phyloP scores from a whole-genome alignment of 2,329 filamentous ascomycete species.

The Beauveria bassiana region DNA sequence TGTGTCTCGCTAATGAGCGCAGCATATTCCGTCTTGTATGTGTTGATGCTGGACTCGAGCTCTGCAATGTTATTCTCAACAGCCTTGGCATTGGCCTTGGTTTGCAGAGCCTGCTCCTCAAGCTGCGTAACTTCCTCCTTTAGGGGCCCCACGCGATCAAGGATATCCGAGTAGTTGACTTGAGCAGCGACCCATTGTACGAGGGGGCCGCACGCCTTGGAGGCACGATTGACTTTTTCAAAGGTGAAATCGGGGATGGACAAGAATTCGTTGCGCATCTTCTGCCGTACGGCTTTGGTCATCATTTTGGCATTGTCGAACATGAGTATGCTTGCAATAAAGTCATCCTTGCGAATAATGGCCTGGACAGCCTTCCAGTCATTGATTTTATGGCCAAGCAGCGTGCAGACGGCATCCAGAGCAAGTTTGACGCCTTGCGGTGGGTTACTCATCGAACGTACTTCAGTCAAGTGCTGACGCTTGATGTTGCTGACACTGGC shows the following conservation, averaged over 20 bases:
- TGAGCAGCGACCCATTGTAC: conserved; percentile 97
- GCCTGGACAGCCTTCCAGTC: conserved; percentile 89
- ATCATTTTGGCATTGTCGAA: conserved; percentile 95
- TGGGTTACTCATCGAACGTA: conserved; percentile 91
- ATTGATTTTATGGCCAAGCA: conserved; percentile 81
- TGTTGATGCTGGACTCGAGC: conserved; percentile 84
- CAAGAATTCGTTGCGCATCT: conserved; percentile 89
- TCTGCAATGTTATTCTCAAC: conserved; percentile 80
- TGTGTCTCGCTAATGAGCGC: conserved; percentile 94
- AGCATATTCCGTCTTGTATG: conserved; percentile 94
- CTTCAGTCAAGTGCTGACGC: conserved; percentile 92
- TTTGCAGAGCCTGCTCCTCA: conserved; percentile 82
- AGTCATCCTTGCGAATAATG: conserved; percentile 86
- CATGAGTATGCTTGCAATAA: conserved; percentile 94
- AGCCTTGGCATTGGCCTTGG: conserved; percentile 85
- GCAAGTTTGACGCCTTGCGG: conserved; percentile 86
- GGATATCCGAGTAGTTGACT: conserved; percentile 94
- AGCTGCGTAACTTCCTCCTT: conserved; percentile 82
- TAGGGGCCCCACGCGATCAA: conserved; percentile 87
- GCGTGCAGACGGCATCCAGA: conserved; percentile 90
- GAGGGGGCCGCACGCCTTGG: conserved; percentile 91
- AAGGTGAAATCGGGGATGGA: conserved; percentile 94
- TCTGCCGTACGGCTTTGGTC: conserved; percentile 71
- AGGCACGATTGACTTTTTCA: conserved; percentile 91
- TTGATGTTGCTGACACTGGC: conserved; percentile 99